Percentiles rank a stretch among this genome's conserved stretches.
Evolutionary conservation across 176 grass and related monocot genomes (phyloP).

Genomic region (Eleusine coracana): DNA sequence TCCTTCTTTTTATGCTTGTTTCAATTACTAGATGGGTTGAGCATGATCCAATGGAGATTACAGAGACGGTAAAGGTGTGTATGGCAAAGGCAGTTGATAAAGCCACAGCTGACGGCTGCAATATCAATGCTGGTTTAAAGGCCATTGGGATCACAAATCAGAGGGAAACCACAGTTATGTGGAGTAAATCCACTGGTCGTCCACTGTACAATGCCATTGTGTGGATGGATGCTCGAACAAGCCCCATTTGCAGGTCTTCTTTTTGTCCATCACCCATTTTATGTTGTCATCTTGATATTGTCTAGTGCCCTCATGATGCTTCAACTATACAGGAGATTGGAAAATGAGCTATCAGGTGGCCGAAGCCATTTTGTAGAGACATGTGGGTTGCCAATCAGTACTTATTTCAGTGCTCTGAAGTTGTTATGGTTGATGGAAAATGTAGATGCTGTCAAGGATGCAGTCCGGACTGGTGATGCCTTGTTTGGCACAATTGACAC

Average conservation of each 20-base stretch:
- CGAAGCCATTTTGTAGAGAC: slow-evolving; percentile 78
- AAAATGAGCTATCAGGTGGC: slow-evolving; percentile 73
- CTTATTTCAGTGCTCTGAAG: slow-evolving; percentile 93
- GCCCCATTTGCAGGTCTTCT: slow-evolving; percentile 69
- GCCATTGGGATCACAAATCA: slow-evolving; percentile 92
- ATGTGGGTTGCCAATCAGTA: slow-evolving; percentile 86
- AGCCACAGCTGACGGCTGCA: slow-evolving; percentile 53
- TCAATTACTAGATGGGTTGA: slow-evolving; percentile 79
- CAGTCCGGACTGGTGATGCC: slow-evolving; percentile 61
- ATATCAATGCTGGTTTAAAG: slow-evolving; percentile 64
- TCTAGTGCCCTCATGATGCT: not conserved
- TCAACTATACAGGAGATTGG: slow-evolving; percentile 63
- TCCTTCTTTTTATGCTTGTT: not conserved
- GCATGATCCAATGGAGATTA: slow-evolving; percentile 94
- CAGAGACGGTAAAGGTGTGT: slow-evolving; percentile 70
- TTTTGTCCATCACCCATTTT: not conserved
- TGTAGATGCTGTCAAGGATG: slow-evolving; percentile 73
- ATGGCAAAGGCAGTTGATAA: slow-evolving; percentile 66
- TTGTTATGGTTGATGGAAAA: slow-evolving; percentile 89
- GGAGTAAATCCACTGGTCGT: slow-evolving; percentile 88
- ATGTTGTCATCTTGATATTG: not conserved
- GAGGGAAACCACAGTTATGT: slow-evolving; percentile 89
- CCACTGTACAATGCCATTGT: slow-evolving; percentile 94
- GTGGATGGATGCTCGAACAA: slow-evolving; percentile 98
- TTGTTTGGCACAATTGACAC: slow-evolving; percentile 91